A percentile compares a stretch with the other conserved stretches of the same genome.
Conservation (phyloP, 83 land plant genomes). For the Picea abies region DNA sequence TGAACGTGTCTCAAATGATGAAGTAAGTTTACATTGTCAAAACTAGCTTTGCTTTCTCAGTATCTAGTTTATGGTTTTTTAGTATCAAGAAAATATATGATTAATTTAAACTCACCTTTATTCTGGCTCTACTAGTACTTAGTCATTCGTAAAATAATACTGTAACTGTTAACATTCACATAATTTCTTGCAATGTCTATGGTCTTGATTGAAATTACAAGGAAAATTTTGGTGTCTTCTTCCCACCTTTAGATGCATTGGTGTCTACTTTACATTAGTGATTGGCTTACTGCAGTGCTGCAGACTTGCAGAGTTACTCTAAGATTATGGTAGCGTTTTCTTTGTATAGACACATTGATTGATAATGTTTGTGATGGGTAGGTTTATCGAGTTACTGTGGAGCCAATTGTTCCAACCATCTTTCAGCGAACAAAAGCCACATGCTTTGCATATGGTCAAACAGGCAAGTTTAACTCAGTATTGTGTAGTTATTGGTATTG, state of each 20-base stretch:
- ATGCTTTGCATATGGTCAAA: conserved; percentile 99
- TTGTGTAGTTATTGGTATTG: background rate
- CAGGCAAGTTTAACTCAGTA: conserved; percentile 44
- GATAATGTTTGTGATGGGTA: conserved; percentile 20
- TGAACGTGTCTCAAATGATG: conserved; percentile 92
- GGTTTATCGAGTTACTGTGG: conserved; percentile 95
- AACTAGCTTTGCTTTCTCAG: background rate
- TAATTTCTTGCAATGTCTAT: background rate
- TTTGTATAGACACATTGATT: too few relatives aligned
- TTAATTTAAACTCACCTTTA: background rate
- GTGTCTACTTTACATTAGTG: background rate
- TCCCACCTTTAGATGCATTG: background rate
- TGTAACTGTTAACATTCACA: background rate
- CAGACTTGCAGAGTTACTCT: background rate
- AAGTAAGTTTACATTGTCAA: conserved; percentile 45
- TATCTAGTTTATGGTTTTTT: background rate
- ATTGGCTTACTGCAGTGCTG: background rate
- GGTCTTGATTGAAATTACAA: background rate
- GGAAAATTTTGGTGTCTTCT: background rate
- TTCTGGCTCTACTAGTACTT: background rate
- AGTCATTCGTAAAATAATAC: background rate
- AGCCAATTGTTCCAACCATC: conserved; percentile 91
- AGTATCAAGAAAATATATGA: background rate
- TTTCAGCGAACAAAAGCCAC: conserved; percentile 96
- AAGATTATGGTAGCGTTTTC: background rate